Percentiles rank a stretch among this genome's conserved stretches.
Conservation (phyloP, 805 yeast genomes). For the Wickerhamomyces tratensis region DNA sequence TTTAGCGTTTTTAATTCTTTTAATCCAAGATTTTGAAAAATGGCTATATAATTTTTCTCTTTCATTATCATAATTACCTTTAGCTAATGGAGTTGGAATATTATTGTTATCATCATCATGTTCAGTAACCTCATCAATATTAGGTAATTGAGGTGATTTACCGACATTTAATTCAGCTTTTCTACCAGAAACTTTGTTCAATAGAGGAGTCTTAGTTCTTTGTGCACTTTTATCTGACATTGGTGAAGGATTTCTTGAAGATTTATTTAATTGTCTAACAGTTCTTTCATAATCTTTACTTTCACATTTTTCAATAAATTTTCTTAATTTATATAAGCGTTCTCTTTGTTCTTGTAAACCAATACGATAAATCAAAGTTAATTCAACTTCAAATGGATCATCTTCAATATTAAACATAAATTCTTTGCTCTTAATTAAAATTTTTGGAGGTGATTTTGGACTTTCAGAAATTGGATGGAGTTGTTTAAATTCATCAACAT, state of each 20-base stretch:
- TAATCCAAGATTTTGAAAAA: constrained; percentile 32
- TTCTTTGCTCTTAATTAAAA: constrained; percentile 30
- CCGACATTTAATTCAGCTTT: not conserved
- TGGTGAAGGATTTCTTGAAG: not conserved
- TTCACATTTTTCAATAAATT: constrained; percentile 15
- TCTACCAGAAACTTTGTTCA: not conserved
- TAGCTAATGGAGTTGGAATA: constrained; percentile 23
- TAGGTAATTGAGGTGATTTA: constrained; percentile 1
- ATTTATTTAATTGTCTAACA: constrained; percentile 4
- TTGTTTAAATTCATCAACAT: constrained; percentile 18
- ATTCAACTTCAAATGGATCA: constrained; percentile 56
- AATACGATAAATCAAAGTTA: constrained; percentile 46
- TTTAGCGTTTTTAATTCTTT: constrained; percentile 21
- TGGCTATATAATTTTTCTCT: constrained; percentile 18
- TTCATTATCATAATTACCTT: constrained; percentile 25
- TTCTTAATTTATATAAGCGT: constrained; percentile 30
- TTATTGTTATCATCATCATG: no score
- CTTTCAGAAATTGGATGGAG: constrained; percentile 18
- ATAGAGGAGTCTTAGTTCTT: not conserved
- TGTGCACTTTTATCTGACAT: not conserved
- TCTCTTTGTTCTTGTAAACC: constrained; percentile 49
- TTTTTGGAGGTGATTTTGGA: constrained; percentile 27
- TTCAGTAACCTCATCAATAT: constrained; percentile 10
- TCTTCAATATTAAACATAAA: constrained; percentile 45
- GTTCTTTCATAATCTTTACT: constrained; percentile 1